Conservation (phyloP, 208 protist species). For the Crithidia acanthocephali region DNA sequence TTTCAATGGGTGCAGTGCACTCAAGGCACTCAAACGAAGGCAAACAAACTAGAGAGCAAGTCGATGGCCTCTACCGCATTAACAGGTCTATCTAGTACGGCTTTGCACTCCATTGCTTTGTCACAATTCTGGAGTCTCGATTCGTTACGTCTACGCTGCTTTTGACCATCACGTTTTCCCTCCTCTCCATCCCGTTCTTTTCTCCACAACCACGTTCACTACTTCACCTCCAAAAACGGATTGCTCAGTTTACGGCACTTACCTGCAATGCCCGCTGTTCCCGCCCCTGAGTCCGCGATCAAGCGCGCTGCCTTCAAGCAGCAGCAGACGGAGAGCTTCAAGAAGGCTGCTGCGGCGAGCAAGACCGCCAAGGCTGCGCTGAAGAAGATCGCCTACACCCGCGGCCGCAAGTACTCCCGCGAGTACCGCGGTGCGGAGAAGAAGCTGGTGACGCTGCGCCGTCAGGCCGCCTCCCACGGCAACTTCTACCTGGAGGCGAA, state of each 20-base stretch:
- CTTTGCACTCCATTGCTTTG: no score
- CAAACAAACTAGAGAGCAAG: no score
- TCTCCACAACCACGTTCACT: background rate
- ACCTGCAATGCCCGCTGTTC: conserved; percentile 72
- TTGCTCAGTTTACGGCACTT: conserved; percentile 22
- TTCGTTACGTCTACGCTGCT: no score
- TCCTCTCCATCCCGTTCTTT: no score
- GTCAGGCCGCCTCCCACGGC: conserved; percentile 91
- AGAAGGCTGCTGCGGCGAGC: conserved; percentile 76
- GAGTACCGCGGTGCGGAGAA: conserved; percentile 96
- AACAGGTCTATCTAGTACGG: no score
- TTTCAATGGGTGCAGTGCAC: no score
- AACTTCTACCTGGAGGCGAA: conserved; percentile 98
- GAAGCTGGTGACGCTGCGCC: conserved; percentile 81
- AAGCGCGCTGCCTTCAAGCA: conserved; percentile 92
- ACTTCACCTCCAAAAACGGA: background rate
- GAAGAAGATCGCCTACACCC: conserved; percentile 76
- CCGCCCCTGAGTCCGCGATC: conserved; percentile 87
- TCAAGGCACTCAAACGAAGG: no score
- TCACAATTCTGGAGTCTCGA: no score
- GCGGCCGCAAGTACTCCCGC: conserved; percentile 94
- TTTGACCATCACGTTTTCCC: no score
- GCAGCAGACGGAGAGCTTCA: conserved; percentile 91
- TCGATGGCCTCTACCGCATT: no score
- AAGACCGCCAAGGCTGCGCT: conserved; percentile 71